These are phyloP conservation scores for Gnomoniopsis smithogilvyi DNA, from an alignment of 2,329 filamentous ascomycete genomes.

Conservation along the genomic window DNA sequence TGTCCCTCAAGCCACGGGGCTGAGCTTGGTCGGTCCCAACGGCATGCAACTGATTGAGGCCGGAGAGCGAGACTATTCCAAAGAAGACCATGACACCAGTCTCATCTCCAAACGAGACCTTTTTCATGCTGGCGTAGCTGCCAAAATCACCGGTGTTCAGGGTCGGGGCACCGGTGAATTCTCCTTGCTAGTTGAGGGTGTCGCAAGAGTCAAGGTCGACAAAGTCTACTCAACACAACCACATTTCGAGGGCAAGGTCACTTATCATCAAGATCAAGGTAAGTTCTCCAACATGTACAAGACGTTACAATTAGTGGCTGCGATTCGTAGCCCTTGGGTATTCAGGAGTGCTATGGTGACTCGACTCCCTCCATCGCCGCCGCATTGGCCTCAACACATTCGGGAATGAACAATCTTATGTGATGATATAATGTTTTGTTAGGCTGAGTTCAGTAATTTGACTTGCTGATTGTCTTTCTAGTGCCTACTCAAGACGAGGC, in stretches of 20 bases:
- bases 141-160: constrained; percentile 75
- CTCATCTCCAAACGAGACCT: constrained; percentile 68
- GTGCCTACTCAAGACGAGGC: constrained; percentile 50
- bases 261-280: constrained; percentile 68
- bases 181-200: constrained; percentile 81
- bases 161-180: constrained; percentile 74
- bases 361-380: too few species aligned
- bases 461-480: constrained; percentile 20
- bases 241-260: constrained; percentile 81
- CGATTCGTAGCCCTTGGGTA: too few species aligned
- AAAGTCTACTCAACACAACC: constrained; percentile 73
- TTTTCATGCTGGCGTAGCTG: constrained; percentile 78
- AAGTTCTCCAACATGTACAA: constrained; percentile 25
- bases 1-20: constrained; percentile 67
- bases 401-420: too few species aligned
- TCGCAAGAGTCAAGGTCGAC: constrained; percentile 72
- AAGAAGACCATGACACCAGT: constrained; percentile 49
- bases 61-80: constrained; percentile 49
- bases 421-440: background rate
- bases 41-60: constrained; percentile 74
- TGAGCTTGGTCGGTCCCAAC: constrained; percentile 68
- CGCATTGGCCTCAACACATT: too few species aligned
- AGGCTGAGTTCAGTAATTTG: background rate
- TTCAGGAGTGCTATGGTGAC: too few species aligned
- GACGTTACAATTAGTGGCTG: background rate